These are phyloP conservation scores for Alternaria arborescens DNA, from an alignment of 2,329 filamentous ascomycete genomes.

Conservation along the genomic window DNA sequence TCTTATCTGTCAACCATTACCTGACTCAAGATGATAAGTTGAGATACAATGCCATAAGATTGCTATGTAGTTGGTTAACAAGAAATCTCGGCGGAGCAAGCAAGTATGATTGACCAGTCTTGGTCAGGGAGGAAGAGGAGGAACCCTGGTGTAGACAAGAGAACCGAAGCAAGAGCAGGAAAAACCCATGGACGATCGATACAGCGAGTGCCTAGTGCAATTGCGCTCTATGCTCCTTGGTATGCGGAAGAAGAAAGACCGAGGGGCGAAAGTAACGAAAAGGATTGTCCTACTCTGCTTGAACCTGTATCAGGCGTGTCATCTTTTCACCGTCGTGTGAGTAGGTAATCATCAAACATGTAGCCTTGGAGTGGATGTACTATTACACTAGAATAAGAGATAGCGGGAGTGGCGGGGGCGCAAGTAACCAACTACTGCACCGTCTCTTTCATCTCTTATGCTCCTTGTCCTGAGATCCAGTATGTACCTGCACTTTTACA, in stretches of 20 bases:
- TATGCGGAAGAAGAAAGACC: neutral
- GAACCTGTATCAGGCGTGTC: neutral
- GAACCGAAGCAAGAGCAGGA: neutral
- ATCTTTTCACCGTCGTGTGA: neutral
- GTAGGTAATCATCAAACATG: neutral
- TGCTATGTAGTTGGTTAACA: neutral
- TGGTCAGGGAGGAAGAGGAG: no score
- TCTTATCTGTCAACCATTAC: neutral
- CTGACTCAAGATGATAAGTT: neutral
- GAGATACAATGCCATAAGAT: no score
- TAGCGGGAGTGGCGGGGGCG: neutral
- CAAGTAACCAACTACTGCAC: neutral
- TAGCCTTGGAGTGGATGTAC: neutral
- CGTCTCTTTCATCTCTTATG: neutral
- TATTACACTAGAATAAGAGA: neutral
- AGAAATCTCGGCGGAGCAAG: neutral
- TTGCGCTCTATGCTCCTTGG: neutral
- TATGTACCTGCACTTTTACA: slow-evolving; percentile 28
- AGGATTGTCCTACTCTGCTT: neutral
- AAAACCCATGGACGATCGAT: neutral
- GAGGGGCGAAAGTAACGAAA: neutral
- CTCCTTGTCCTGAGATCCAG: neutral
- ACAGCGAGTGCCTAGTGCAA: neutral
- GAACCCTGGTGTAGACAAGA: neutral
- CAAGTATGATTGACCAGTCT: no score